Base-by-base conservation (phyloP, 208 protist genomes). In the Strigomonas galati region DNA sequence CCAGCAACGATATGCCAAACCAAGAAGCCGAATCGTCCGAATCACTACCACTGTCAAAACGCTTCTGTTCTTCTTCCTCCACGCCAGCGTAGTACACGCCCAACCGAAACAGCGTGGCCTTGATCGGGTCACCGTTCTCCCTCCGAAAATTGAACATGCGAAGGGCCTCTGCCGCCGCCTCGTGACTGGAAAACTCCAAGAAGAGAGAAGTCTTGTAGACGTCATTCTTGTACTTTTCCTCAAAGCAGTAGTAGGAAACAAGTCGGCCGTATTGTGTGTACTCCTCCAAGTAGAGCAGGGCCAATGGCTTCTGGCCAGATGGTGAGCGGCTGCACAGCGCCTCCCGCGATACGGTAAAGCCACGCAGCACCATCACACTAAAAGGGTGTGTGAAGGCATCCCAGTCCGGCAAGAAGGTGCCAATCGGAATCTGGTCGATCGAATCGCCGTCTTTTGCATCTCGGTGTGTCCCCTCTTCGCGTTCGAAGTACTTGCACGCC, bases 261-360 rank as follows among this genome's bases (percentile, higher is more conserved):
- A 91, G 79, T 21, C 81, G 78, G 0, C 85, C 85, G 54, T 91
- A 91, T 62, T 91, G 85, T 40, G 79, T 85, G 55, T 81, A 91
- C 62, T 91, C 85, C 48, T 91, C 85, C 2, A 91, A 43, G 23
- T 80, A 74, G 23, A 69, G 69, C 27, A 82, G 77, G 26, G 68
- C 71, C 21, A 74, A 57, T 21, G 85, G 75, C 53, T 87, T 90
- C 19, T 15, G 7, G 10, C 57, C 71, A n/a, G 12, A 14, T 43
- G 14, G 54, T 9, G 49, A 14, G 14, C 10, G n/a, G 4, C 60
- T 65, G 48, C 82, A 86, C 35, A 81, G 68, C 24, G 62, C 37
- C 12, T 56, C 55, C 19, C 52, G 52, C 7, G 74, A 74, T 19
- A 65, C 5, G 2, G 65, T 62, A 48, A 85, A 35, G 19, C 63